Base-by-base conservation (phyloP, 2,329 filamentous ascomycete genomes). In the Zopfia rhizophila region DNA sequence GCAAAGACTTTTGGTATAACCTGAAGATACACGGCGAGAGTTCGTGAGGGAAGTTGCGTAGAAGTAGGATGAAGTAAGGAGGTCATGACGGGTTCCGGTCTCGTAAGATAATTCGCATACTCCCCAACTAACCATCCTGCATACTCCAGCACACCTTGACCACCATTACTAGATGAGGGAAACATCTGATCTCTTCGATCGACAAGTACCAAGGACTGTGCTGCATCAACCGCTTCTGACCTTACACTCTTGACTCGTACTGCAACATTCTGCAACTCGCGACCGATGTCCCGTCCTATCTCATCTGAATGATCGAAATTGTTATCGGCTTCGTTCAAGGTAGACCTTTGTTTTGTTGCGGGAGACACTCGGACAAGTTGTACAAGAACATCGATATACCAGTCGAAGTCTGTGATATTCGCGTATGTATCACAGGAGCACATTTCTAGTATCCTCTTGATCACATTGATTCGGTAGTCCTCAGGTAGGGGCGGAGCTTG, bases 381-480 rank as follows among this genome's bases (percentile, higher is more conserved):
- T 4, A 90, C 88, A 21, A 99, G 76, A 19, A 96, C 84, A 56
- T 94, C 90, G 56, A 97, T 88, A 69, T 97, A 97, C 94, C 94
- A 99, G 58, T 97, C 93, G 69, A 99, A 99, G 67, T 99, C 93
- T 39, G 82, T 77, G 35, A 99, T 79, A 63, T 91, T 90, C 27
- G 83, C 82, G 69, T 97, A 99, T 51, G 91, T 96, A 55, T 92
- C 88, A 55, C 86, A 85, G 7, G 91, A 90, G 69, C 93, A 97
- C 85, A 99, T 96, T 50, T 87, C 85, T 8, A 97, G 70, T 49
- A 97, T 91, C 48, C 89, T 84, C 45, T 82, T 82, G 39, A 97
- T 90, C 14, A 97, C 90, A 60, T 90, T 90, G 25, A 86, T 77
- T 38, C 87, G 87, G 70, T 97, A 99, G 55, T 96, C 90, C 50